Conservation (phyloP, 768 basidiomycete species). For the Jaapia argillacea region DNA sequence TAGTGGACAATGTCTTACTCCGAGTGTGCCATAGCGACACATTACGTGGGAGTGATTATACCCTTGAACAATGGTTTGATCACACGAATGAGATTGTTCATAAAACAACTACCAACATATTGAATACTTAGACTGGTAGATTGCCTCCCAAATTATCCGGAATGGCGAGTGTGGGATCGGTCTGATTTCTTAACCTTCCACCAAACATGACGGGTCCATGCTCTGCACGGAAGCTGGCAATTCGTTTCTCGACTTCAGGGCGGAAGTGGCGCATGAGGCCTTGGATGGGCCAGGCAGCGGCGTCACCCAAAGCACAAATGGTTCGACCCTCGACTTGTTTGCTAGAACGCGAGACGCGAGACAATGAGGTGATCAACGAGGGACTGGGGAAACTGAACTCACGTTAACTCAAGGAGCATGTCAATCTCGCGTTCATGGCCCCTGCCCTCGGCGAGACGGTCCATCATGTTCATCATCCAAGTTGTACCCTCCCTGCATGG, state of each 20-base stretch:
- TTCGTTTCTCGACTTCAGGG: constrained; percentile 86
- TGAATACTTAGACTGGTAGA: too few relatives aligned
- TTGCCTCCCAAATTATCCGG: constrained; percentile 65
- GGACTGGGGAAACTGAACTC: constrained; percentile 15
- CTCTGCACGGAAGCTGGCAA: constrained; percentile 61
- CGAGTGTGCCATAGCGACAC: too few relatives aligned
- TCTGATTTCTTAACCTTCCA: constrained; percentile 58
- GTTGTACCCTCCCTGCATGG: constrained; percentile 93
- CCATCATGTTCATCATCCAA: constrained; percentile 99
- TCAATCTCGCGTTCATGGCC: constrained; percentile 92
- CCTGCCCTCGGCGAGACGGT: constrained; percentile 87
- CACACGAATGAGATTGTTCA: too few relatives aligned
- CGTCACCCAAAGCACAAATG: constrained; percentile 94
- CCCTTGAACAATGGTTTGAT: too few relatives aligned
- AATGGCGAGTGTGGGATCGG: constrained; percentile 60
- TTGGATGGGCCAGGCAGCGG: constrained; percentile 98
- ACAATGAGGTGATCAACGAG: neutral
- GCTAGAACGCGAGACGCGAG: constrained; percentile 25
- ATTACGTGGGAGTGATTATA: too few relatives aligned
- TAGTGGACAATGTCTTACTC: too few relatives aligned
- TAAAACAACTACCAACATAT: too few relatives aligned
- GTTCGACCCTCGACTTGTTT: constrained; percentile 97
- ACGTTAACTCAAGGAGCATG: constrained; percentile 95
- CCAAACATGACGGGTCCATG: constrained; percentile 87
- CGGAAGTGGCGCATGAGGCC: constrained; percentile 97